phyloP scores from a whole-genome alignment of 1,284 basidiomycete genomes.

The Xerocomus tenax region DNA sequence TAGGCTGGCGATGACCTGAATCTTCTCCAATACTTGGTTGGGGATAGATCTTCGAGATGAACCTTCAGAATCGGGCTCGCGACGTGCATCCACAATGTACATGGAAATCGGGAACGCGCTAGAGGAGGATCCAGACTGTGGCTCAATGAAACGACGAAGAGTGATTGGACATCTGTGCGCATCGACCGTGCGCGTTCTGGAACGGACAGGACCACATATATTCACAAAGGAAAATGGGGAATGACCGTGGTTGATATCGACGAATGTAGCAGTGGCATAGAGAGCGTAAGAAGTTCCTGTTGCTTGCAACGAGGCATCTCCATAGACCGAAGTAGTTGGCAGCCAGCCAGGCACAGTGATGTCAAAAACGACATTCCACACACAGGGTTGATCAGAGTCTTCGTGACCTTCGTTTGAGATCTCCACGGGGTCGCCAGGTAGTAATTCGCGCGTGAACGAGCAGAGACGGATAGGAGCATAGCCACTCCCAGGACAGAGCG shows the following conservation, averaged over 20 bases:
- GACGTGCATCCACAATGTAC: constrained; percentile 25
- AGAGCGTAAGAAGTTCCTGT: constrained; percentile 59
- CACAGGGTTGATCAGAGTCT: constrained; percentile 43
- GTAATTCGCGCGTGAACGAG: constrained; percentile 55
- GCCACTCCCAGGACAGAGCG: constrained; percentile 47
- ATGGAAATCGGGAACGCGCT: constrained; percentile 20
- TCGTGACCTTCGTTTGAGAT: constrained; percentile 55
- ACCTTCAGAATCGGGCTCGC: constrained; percentile 6
- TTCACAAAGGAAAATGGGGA: constrained; percentile 38
- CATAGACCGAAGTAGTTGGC: constrained; percentile 48
- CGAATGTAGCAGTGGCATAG: constrained; percentile 55
- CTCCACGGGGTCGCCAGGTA: constrained; percentile 44
- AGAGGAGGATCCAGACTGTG: constrained; percentile 28
- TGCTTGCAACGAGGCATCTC: constrained; percentile 33
- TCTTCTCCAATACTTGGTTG: constrained; percentile 45
- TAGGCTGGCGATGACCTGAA: constrained; percentile 54
- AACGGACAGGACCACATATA: constrained; percentile 43
- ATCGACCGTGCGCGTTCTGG: constrained; percentile 32
- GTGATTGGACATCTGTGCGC: constrained; percentile 33
- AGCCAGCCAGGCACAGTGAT: constrained; percentile 71
- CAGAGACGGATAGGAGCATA: constrained; percentile 61
- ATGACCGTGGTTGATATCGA: constrained; percentile 36
- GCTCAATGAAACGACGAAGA: constrained; percentile 41
- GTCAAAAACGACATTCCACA: constrained; percentile 67
- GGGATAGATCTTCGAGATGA: constrained; percentile 35